Conservation (phyloP, 129 eudicot genomes). For the Flaveria brownii region DNA sequence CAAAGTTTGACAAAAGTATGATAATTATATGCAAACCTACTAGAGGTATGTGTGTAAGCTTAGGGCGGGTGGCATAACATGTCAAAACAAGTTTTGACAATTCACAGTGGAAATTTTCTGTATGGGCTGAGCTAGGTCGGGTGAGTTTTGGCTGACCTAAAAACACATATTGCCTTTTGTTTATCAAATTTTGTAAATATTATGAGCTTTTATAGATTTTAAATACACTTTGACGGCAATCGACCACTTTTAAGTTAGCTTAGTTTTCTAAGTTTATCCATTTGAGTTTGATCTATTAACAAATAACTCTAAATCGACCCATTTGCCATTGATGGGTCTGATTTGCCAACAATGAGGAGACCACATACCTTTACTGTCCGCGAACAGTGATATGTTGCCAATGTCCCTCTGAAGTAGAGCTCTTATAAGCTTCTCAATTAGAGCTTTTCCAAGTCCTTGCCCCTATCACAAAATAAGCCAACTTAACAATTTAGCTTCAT, state of each 20-base stretch:
- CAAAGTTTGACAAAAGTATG: not conserved
- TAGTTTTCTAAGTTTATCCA: not conserved
- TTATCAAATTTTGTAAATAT: not conserved
- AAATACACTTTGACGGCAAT: not conserved
- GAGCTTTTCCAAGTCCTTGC: constrained; percentile 95
- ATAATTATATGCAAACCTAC: not conserved
- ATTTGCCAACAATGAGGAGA: not conserved
- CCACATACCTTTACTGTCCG: constrained; percentile 68
- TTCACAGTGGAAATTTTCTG: not conserved
- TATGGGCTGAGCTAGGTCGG: not conserved
- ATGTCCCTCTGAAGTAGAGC: constrained; percentile 93
- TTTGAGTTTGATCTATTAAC: not conserved
- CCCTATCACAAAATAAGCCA: constrained; percentile 51
- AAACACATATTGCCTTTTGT: not conserved
- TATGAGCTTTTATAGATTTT: not conserved
- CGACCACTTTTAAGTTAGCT: not conserved
- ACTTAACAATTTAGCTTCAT: not conserved
- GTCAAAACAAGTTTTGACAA: not conserved
- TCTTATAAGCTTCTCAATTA: constrained; percentile 80
- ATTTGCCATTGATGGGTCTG: not conserved
- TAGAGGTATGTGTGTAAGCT: not conserved
- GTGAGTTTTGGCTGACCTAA: not conserved
- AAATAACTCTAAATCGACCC: not conserved
- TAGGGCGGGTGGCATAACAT: not conserved
- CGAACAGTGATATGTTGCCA: constrained; percentile 84